These are phyloP conservation scores for Ceratobasidium sp. DNA, from an alignment of 1,284 basidiomycete species.

Conservation along the genomic window DNA sequence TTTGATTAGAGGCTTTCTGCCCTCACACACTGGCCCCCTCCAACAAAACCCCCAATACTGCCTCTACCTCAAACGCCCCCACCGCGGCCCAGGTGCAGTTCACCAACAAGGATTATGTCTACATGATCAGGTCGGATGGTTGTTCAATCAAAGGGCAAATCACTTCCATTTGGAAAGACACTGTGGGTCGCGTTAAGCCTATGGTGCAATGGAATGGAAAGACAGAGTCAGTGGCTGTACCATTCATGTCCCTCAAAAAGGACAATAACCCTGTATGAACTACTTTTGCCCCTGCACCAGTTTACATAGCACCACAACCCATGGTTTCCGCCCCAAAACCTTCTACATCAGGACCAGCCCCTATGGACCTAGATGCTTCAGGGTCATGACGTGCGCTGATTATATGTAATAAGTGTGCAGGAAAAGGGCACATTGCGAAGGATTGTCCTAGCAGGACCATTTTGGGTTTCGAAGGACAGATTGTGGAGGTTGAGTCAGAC, in stretches of 20 bases:
- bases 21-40: background rate
- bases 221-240: background rate
- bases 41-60: background rate
- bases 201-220: background rate
- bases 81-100: too few species aligned
- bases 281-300: too few species aligned
- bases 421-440: background rate
- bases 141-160: background rate
- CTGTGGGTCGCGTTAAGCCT: background rate
- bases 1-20: background rate
- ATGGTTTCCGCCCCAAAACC: too few species aligned
- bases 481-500: background rate
- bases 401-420: background rate
- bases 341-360: background rate
- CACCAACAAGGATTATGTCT: background rate
- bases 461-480: background rate
- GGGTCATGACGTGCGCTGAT: background rate
- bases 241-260: background rate
- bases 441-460: conserved; percentile 1
- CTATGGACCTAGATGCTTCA: background rate
- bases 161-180: too few species aligned
- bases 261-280: background rate
- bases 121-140: background rate
- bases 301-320: too few species aligned
- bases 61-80: too few species aligned